Percentiles rank a stretch among this genome's conserved stretches.
Conservation (phyloP, 306 rosid genomes). For the Canavalia ensiformis region DNA sequence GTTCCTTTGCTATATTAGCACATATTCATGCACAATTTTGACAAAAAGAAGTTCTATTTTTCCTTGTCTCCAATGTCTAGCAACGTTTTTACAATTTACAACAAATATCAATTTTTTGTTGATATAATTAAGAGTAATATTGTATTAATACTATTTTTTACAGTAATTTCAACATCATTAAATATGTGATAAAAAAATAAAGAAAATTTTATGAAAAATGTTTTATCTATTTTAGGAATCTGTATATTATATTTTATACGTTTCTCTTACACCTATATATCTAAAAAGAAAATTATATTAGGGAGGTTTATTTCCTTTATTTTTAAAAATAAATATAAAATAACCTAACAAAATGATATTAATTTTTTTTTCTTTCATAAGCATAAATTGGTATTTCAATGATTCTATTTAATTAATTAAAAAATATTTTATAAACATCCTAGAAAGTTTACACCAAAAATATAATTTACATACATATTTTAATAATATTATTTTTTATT, state of each 20-base stretch:
- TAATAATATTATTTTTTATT: no score
- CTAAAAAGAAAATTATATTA: not conserved
- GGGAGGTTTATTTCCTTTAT: not conserved
- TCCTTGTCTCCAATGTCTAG: not conserved
- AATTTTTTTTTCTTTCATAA: not conserved
- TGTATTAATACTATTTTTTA: no score
- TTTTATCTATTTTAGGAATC: no score
- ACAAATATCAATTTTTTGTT: not conserved
- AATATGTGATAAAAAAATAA: no score
- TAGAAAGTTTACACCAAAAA: no score
- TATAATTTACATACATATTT: no score
- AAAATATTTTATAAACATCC: no score
- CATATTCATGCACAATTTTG: not conserved
- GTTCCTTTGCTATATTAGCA: not conserved
- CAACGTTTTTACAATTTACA: not conserved
- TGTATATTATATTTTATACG: not conserved
- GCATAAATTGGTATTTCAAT: not conserved
- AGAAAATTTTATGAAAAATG: no score
- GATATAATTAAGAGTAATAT: not conserved
- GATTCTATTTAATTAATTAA: no score
- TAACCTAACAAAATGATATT: not conserved
- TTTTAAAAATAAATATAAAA: not conserved
- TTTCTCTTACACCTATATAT: not conserved
- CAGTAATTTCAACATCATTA: no score
- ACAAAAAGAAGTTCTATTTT: not conserved